A percentile compares a stretch with the other conserved stretches of the same genome.
Conservation (phyloP, 176 grass and related monocot species). For the Eleusine coracana region DNA sequence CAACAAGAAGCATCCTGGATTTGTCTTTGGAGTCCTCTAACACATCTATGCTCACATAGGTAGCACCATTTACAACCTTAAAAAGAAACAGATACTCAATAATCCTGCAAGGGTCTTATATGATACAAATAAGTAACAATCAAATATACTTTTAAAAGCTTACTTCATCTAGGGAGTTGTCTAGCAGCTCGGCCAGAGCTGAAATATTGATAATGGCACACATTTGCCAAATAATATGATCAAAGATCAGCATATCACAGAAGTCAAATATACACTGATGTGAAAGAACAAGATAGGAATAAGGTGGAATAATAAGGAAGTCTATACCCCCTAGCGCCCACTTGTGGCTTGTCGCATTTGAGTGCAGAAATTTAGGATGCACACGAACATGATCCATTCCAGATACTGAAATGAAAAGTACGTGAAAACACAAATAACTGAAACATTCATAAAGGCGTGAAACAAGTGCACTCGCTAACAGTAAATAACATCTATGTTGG, state of each 20-base stretch:
- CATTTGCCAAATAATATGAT: conserved; percentile 43
- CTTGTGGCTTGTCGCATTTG: conserved; percentile 99
- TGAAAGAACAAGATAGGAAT: conserved; percentile 21
- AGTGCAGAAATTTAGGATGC: conserved; percentile 95
- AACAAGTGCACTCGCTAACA: neutral
- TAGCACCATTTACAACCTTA: conserved; percentile 89
- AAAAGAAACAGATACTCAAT: conserved; percentile 25
- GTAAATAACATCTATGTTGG: neutral
- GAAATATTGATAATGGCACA: conserved; percentile 40
- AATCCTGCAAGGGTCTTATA: conserved; percentile 25
- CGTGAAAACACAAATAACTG: conserved; percentile 23
- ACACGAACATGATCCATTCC: conserved; percentile 93
- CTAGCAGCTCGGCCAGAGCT: conserved; percentile 98
- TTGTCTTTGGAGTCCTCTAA: conserved; percentile 73
- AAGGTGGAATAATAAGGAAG: conserved; percentile 28
- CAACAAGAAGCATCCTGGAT: conserved; percentile 84
- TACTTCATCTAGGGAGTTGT: conserved; percentile 98
- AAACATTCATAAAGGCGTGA: conserved; percentile 1
- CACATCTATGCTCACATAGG: conserved; percentile 93
- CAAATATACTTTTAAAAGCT: conserved; percentile 23
- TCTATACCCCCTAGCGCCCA: conserved; percentile 91
- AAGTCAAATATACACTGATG: conserved; percentile 26
- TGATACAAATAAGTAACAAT: conserved; percentile 18
- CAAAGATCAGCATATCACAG: conserved; percentile 19
- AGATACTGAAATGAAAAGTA: conserved; percentile 50